These are phyloP conservation scores for Aspergillus brunneoviolaceus DNA, from an alignment of 2,329 filamentous ascomycete species.

Conservation along the genomic window DNA sequence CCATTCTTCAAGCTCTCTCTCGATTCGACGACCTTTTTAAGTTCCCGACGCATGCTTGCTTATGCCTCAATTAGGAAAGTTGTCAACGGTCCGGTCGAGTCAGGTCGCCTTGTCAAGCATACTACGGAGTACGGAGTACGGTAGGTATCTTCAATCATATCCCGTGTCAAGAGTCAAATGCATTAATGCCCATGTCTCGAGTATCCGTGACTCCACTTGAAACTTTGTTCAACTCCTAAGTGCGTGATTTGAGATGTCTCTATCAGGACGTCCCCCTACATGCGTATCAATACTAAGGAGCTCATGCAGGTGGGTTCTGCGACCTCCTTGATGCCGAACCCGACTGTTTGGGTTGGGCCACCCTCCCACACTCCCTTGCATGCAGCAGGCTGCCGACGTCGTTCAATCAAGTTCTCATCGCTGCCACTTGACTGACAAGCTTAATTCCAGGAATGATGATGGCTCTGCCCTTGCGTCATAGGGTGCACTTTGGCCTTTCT, in stretches of 20 bases:
- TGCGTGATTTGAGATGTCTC: not conserved
- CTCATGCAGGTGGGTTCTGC: not conserved
- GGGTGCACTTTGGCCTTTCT: slow-evolving; percentile 1
- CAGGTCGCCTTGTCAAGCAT: not conserved
- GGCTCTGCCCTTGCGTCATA: slow-evolving; percentile 6
- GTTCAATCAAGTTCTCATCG: slow-evolving; percentile 2
- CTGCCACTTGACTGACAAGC: slow-evolving; percentile 2
- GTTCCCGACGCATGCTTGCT: too few relatives aligned
- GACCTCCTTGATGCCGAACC: slow-evolving; percentile 7
- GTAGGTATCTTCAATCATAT: too few relatives aligned
- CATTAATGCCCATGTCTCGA: not conserved
- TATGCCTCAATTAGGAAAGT: not conserved
- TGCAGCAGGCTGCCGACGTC: slow-evolving; percentile 5
- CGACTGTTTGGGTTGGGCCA: slow-evolving; percentile 8
- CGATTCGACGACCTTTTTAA: too few relatives aligned
- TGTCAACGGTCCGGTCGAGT: not conserved
- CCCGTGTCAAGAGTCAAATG: not conserved
- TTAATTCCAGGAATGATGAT: slow-evolving; percentile 6
- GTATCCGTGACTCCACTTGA: not conserved
- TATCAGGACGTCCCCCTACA: not conserved
- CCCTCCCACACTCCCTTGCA: slow-evolving; percentile 5
- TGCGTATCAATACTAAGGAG: not conserved
- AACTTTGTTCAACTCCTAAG: not conserved
- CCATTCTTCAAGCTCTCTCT: too few relatives aligned
- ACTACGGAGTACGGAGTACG: too few relatives aligned